Evolutionary conservation across 305 asterid genomes (phyloP).

Genomic region (Solanum hybrid): DNA sequence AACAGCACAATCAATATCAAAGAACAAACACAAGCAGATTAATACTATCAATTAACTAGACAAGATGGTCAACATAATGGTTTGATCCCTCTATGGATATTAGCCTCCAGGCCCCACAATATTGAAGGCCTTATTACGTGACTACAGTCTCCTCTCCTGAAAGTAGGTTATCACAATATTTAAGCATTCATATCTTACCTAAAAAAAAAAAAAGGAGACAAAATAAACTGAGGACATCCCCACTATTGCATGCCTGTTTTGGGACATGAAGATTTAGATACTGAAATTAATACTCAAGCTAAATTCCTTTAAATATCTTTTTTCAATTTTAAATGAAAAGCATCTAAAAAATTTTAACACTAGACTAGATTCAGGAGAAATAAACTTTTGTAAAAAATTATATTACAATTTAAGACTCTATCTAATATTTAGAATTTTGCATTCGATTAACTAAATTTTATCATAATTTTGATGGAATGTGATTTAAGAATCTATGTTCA

Average conservation of each 20-base stretch:
- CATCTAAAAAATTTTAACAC: not conserved
- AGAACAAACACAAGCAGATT: not conserved
- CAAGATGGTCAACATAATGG: not conserved
- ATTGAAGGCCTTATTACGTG: not conserved
- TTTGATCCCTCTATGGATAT: not conserved
- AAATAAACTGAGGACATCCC: not conserved
- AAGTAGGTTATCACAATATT: not conserved
- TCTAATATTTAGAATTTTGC: not conserved
- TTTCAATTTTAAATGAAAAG: not conserved
- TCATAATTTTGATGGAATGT: not conserved
- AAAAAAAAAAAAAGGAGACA: not conserved
- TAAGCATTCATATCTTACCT: not conserved
- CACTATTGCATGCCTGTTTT: not conserved
- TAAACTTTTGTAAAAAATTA: not conserved
- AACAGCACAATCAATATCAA: not conserved
- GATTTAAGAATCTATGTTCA: not conserved
- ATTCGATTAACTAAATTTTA: not conserved
- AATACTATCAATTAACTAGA: not conserved
- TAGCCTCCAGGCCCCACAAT: not conserved
- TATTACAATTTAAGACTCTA: not conserved
- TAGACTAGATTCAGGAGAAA: not conserved
- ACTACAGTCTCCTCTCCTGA: not conserved
- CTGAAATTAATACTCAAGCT: not conserved
- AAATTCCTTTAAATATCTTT: not conserved
- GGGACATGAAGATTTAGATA: not conserved